A percentile compares a stretch with the other conserved stretches of the same genome.
Conservation (phyloP, 2,329 filamentous ascomycete species). For the Simplicillium aogashimaense region DNA sequence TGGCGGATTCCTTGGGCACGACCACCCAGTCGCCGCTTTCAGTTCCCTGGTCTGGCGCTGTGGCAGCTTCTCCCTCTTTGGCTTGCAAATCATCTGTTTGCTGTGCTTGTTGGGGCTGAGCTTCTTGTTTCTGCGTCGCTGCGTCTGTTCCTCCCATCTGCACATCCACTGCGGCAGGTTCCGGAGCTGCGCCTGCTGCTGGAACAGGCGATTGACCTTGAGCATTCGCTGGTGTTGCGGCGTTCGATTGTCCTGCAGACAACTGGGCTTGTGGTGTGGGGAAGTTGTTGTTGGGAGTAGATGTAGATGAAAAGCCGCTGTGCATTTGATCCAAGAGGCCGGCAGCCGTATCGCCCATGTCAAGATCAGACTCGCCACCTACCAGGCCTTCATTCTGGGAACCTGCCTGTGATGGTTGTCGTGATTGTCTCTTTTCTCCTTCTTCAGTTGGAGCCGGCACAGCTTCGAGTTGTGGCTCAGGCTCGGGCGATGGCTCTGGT, state of each 20-base stretch:
- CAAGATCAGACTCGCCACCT: constrained; percentile 50
- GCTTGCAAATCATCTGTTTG: background rate
- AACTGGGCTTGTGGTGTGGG: constrained; percentile 50
- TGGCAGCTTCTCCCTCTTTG: constrained; percentile 16
- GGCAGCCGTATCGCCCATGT: constrained; percentile 55
- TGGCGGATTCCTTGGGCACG: constrained; percentile 50
- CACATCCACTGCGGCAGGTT: constrained; percentile 21
- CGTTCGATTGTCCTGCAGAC: constrained; percentile 46
- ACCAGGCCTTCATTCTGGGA: constrained; percentile 47
- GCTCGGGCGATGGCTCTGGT: constrained; percentile 29
- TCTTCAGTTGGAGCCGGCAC: constrained; percentile 11
- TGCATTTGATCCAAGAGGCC: constrained; percentile 62
- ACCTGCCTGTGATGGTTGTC: constrained; percentile 42
- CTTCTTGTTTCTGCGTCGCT: constrained; percentile 14
- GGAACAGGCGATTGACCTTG: constrained; percentile 35
- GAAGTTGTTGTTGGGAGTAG: constrained; percentile 51
- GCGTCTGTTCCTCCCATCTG: constrained; percentile 44
- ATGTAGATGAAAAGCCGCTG: constrained; percentile 46
- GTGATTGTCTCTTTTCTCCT: constrained; percentile 29
- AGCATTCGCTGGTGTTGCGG: constrained; percentile 43
- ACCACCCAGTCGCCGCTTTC: constrained; percentile 65
- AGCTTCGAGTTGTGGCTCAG: constrained; percentile 14
- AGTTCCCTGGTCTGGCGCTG: constrained; percentile 38
- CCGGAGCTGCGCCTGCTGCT: constrained; percentile 12
- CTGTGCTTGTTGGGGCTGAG: background rate